Base-by-base conservation (phyloP, 2,329 filamentous ascomycete species). In the Aspergillus caelatus region DNA sequence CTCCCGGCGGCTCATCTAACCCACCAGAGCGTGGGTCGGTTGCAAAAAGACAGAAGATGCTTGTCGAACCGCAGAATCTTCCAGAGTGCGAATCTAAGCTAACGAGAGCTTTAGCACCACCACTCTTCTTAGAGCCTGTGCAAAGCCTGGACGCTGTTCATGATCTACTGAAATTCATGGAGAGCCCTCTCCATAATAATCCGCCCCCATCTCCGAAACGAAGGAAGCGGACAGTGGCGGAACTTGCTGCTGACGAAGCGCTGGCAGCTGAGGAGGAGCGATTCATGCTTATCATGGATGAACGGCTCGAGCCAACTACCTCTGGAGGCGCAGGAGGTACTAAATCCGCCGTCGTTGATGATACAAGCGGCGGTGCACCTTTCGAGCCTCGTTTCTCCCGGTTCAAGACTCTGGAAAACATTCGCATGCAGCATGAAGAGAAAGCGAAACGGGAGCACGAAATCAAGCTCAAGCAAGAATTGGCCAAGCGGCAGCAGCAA, bases 181-280 rank as follows among this genome's bases (percentile, higher is more conserved):
- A 87, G 23, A 91, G 96, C 75, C 91, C 93, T 8, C 88, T 93
- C 61, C 92, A 97, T 76, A 86, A 88, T 34, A 87, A 90, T 57
- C 83, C 88, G 50, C 89, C 93, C 11, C 94, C 95, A 0, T 86
- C 91, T 64, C 93, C 93, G 3, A 97, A 97, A 83, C 90, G 89
- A 9, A 86, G 95, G 62, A 98, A 99, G 83, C 89, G 94, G 66
- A 99, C 95, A 0, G 90, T 96, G 21, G 95, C 95, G 10, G 94
- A 99, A 75, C 88, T 98, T 82, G 95, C 93, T 10, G 94, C 94
- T 9, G 95, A 99, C 73, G 94, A 99, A 79, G 94, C 95, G 1
- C 85, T 93, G 64, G 93, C 93, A 0, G 94, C 94, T 26, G 92
- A 93, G 63, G 89, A 93, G 67, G 94, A 99, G 78, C 88, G 93